These are phyloP conservation scores for Naematelia aurantialba DNA, from an alignment of 768 basidiomycete genomes.

Conservation along the genomic window DNA sequence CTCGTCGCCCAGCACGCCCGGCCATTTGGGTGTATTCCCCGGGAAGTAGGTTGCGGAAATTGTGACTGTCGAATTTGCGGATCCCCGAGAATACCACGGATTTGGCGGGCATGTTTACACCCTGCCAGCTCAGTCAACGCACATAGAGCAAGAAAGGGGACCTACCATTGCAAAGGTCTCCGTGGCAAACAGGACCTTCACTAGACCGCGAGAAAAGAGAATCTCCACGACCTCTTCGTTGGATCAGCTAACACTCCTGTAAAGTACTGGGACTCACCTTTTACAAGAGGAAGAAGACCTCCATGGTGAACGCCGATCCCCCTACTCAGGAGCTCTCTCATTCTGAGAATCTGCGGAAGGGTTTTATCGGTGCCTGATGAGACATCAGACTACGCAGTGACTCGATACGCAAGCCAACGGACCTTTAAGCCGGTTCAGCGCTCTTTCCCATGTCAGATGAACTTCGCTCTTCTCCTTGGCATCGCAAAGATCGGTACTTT, in stretches of 20 bases:
- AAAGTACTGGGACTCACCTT: slow-evolving; percentile 59
- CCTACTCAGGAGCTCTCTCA: slow-evolving; percentile 80
- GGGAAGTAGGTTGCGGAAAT: slow-evolving; percentile 61
- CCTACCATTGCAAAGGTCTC: slow-evolving; percentile 98
- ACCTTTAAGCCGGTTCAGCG: slow-evolving; percentile 87
- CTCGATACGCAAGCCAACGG: neutral
- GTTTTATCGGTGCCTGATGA: slow-evolving; percentile 77
- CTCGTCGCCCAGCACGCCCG: slow-evolving; percentile 92
- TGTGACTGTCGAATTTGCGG: slow-evolving; percentile 89
- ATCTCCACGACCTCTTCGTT: slow-evolving; percentile 79
- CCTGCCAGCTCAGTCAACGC: slow-evolving; percentile 56
- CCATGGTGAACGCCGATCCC: slow-evolving; percentile 98
- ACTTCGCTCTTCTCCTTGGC: slow-evolving; percentile 95
- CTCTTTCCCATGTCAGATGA: slow-evolving; percentile 88
- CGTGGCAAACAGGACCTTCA: slow-evolving; percentile 95
- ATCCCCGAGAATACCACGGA: slow-evolving; percentile 94
- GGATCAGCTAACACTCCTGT: neutral
- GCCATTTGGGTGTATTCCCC: slow-evolving; percentile 97
- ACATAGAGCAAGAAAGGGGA: neutral
- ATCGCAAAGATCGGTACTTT: slow-evolving; percentile 79
- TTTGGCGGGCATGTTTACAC: slow-evolving; percentile 98
- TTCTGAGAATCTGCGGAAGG: slow-evolving; percentile 85
- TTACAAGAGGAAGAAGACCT: slow-evolving; percentile 90
- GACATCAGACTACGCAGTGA: neutral
- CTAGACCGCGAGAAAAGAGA: slow-evolving; percentile 87